phyloP scores from a whole-genome alignment of 1,284 basidiomycete species.

The Ustilago lituana region DNA sequence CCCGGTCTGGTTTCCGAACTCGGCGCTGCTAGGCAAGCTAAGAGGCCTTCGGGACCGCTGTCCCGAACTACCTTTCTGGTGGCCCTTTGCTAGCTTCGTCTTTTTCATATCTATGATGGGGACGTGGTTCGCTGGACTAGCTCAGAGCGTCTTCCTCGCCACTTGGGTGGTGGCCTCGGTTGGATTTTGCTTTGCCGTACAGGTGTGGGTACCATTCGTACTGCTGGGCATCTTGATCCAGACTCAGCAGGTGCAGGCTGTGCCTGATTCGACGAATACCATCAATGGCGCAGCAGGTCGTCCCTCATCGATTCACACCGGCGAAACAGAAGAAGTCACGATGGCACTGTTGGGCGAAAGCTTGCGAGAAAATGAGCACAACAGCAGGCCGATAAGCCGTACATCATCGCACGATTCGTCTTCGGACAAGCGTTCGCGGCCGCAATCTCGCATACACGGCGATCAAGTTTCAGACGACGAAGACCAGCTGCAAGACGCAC shows the following conservation, averaged over 20 bases:
- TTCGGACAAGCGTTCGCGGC: slow-evolving; percentile 9
- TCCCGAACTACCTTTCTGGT: slow-evolving; percentile 52
- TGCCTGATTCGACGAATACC: neutral
- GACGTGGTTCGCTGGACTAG: slow-evolving; percentile 48
- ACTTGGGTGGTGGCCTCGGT: slow-evolving; percentile 69
- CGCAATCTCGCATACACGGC: slow-evolving; percentile 5
- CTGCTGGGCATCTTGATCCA: slow-evolving; percentile 64
- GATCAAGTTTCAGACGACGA: slow-evolving; percentile 25
- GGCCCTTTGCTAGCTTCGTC: slow-evolving; percentile 54
- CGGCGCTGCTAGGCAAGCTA: slow-evolving; percentile 9
- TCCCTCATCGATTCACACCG: neutral
- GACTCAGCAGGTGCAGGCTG: slow-evolving; percentile 24
- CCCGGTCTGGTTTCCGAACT: slow-evolving; percentile 15
- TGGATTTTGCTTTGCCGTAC: slow-evolving; percentile 70
- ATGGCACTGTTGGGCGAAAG: slow-evolving; percentile 36
- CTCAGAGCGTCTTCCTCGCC: slow-evolving; percentile 67
- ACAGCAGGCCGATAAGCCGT: slow-evolving; percentile 6
- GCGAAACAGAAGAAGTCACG: slow-evolving; percentile 30
- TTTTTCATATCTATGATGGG: slow-evolving; percentile 51
- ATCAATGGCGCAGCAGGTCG: neutral
- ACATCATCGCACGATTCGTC: slow-evolving; percentile 21
- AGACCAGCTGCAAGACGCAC: slow-evolving; percentile 9
- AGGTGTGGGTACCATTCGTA: slow-evolving; percentile 70
- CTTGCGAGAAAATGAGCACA: slow-evolving; percentile 6
- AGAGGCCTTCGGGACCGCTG: slow-evolving; percentile 20